Conservation (phyloP, 257 asterid species). For the Leonotis leonurus region DNA sequence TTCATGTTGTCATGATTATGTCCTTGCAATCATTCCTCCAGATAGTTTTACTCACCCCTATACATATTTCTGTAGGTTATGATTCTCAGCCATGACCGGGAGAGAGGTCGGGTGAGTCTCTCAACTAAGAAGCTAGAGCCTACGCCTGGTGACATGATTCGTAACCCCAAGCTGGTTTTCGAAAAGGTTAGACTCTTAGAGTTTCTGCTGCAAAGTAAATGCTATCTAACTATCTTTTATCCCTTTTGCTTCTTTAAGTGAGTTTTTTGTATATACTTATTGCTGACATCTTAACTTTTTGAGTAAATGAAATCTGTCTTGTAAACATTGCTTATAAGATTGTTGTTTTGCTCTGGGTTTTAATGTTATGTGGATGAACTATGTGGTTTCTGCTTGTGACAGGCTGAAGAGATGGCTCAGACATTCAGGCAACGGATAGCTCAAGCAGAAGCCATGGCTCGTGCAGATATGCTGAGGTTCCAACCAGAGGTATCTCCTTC, state of each 20-base stretch:
- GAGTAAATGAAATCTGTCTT: neutral
- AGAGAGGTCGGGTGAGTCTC: constrained; percentile 93
- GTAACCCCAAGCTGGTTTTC: constrained; percentile 88
- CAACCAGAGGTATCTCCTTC: constrained; percentile 81
- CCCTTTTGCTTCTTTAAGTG: neutral
- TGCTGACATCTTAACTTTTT: neutral
- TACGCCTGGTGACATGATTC: constrained; percentile 98
- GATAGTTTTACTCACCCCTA: no score
- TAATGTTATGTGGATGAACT: neutral
- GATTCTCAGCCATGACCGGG: constrained; percentile 98
- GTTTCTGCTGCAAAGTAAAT: neutral
- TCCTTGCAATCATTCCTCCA: no score
- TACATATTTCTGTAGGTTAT: constrained; percentile 70
- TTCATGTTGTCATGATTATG: constrained; percentile 18
- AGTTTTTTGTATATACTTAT: neutral
- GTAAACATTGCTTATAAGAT: neutral
- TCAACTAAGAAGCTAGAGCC: constrained; percentile 98
- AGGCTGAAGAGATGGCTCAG: constrained; percentile 99
- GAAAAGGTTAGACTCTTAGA: constrained; percentile 54
- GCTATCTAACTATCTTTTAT: neutral
- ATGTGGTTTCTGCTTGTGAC: constrained; percentile 14
- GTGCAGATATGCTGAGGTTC: constrained; percentile 96
- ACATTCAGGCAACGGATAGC: constrained; percentile 99
- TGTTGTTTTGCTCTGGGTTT: neutral
- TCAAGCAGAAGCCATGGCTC: constrained; percentile 99